Evolutionary conservation across 2,329 filamentous ascomycete species (phyloP), one percentile per base, ranked within the genome.

Genomic region (Nannizzia gypsea): DNA sequence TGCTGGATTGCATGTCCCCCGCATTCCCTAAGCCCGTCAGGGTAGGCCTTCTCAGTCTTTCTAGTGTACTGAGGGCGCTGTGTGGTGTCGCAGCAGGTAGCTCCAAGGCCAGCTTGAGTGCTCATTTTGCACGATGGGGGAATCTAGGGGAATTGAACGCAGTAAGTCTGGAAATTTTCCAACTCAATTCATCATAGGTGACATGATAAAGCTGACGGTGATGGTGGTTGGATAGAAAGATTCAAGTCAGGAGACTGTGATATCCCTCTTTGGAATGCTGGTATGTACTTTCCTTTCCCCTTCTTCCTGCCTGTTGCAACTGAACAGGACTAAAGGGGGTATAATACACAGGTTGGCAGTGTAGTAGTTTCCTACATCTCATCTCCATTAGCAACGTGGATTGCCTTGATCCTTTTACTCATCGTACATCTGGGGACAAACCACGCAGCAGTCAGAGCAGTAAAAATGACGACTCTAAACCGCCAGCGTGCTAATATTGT

Each of bases 91-190:
- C 92, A 0, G 92, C 90, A 0, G 90, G 88, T 11, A 90, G 89
- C 59, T 88, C 89, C 64, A 97, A 97, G 73, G 92, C 92, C 1
- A 91, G 88, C 63, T 75, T 99, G 66, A 93, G 89, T 69, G 88
- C 89, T 9, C 93, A 99, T 74, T 97, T 99, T 77, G 90, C 92
- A 6, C 83, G 80, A 65, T 84, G 85, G 69, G 89, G 90, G 40
- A 97, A 96, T 71, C 75, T 97, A 50, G 92, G 89, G 1, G 92
- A 97, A 72, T 79, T 99, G 60, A 97, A 96, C 74, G 91, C 92
- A 60, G 81, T 83, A 68, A 77, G 5, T 9, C n/a, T 11, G n/a
- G n/a, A n/a, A 3, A 42, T 42, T 6, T 42, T 15, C n/a, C 3
- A n/a, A 40, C n/a, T 40, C 38, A 13, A 40, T 40, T 22, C 17